A percentile compares a stretch with the other conserved stretches of the same genome.
Evolutionary conservation across 129 eudicot species (phyloP).

Genomic region (Helichrysum umbraculigerum): DNA sequence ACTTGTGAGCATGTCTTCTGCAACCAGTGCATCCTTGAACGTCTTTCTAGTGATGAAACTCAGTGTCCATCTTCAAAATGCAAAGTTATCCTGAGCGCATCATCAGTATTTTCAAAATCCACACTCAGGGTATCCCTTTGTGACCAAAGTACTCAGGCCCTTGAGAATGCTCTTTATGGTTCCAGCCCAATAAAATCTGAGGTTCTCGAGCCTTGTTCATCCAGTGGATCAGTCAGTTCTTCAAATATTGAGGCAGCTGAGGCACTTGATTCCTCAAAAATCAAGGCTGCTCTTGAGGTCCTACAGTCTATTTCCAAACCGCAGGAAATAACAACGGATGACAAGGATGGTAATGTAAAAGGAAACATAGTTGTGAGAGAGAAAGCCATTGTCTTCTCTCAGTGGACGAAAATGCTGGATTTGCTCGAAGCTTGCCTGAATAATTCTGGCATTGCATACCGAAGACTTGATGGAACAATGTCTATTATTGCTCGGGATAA

Average conservation of each 20-base stretch:
- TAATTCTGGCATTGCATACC: slow-evolving; percentile 63
- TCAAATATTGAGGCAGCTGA: slow-evolving; percentile 69
- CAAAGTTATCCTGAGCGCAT: slow-evolving; percentile 53
- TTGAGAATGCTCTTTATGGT: slow-evolving; percentile 15
- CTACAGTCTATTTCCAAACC: slow-evolving; percentile 59
- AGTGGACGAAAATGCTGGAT: slow-evolving; percentile 99
- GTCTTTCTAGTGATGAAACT: slow-evolving; percentile 74
- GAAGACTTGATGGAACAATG: slow-evolving; percentile 98
- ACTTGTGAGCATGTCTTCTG: slow-evolving; percentile 92
- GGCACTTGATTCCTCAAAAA: slow-evolving; percentile 77
- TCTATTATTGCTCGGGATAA: slow-evolving; percentile 83
- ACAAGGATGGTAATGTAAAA: slow-evolving; percentile 17
- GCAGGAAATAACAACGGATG: slow-evolving; percentile 2
- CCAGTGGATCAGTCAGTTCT: slow-evolving; percentile 40
- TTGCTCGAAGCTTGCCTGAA: slow-evolving; percentile 83
- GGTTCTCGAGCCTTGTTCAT: slow-evolving; percentile 34
- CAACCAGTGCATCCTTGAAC: slow-evolving; percentile 89
- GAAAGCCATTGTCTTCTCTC: slow-evolving; percentile 96
- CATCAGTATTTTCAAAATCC: slow-evolving; percentile 62
- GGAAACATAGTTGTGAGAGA: slow-evolving; percentile 45
- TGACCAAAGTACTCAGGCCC: slow-evolving; percentile 33
- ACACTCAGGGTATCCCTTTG: slow-evolving; percentile 52
- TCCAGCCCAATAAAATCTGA: slow-evolving; percentile 35
- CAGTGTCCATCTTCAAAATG: slow-evolving; percentile 80
- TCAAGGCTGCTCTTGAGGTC: slow-evolving; percentile 76